These are phyloP conservation scores for Stipa capillata DNA, from an alignment of 176 grass and related monocot genomes.

Conservation along the genomic window DNA sequence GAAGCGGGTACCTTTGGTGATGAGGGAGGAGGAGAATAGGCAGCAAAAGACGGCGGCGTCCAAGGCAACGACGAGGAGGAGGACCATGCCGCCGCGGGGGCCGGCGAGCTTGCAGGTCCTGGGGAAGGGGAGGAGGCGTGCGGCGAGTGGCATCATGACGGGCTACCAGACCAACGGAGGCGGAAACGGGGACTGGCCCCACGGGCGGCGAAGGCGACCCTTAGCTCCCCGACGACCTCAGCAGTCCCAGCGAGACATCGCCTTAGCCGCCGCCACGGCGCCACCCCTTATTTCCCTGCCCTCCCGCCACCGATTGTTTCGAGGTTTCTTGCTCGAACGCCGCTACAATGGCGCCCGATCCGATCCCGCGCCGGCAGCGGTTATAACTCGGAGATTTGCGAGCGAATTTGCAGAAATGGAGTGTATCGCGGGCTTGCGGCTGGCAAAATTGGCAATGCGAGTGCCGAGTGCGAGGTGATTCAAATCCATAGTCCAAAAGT, in stretches of 20 bases:
- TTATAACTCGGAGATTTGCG: no score
- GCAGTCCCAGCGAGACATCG: conserved; percentile 50
- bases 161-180: conserved; percentile 12
- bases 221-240: conserved; percentile 59
- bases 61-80: conserved; percentile 38
- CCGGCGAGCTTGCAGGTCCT: conserved; percentile 63
- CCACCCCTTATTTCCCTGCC: background rate
- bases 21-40: no score
- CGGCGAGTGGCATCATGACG: conserved; percentile 17
- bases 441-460: no score
- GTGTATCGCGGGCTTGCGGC: no score
- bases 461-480: no score
- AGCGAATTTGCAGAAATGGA: no score
- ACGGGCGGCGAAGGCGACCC: no score
- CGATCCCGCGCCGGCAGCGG: background rate
- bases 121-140: conserved; percentile 19
- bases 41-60: no score
- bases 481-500: no score
- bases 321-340: no score
- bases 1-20: background rate
- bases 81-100: conserved; percentile 42
- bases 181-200: no score
- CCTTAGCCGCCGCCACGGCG: background rate
- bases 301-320: background rate
- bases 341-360: background rate